These are phyloP conservation scores for Geotrichum aggregatum DNA, from an alignment of 1,139 yeast species.

Conservation along the genomic window DNA sequence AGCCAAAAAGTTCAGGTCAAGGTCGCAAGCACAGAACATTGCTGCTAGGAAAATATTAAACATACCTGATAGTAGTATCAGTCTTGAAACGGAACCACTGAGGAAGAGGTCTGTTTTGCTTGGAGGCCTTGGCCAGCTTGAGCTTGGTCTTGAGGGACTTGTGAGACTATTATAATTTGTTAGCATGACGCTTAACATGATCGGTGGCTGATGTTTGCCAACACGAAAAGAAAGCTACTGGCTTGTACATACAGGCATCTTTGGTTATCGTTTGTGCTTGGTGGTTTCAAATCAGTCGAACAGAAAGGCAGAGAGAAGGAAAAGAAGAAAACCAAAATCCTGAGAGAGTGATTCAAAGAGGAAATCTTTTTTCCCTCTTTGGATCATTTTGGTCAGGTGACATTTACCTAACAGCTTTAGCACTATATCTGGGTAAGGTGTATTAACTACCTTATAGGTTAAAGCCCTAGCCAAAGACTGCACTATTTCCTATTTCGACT, in stretches of 20 bases:
- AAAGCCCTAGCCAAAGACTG: not conserved
- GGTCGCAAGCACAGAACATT: not conserved
- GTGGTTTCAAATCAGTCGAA: conserved; percentile 5
- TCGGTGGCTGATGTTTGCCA: not conserved
- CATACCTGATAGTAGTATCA: conserved; percentile 79
- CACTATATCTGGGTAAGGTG: not conserved
- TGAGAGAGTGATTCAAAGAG: conserved; percentile 8
- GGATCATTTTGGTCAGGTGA: conserved; percentile 1
- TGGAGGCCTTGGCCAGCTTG: conserved; percentile 98
- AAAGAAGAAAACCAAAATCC: conserved; percentile 3
- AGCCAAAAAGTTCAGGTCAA: not conserved
- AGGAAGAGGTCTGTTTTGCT: conserved; percentile 99
- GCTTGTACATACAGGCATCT: conserved; percentile 22
- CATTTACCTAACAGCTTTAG: not conserved
- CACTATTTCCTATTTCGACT: not conserved
- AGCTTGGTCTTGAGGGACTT: conserved; percentile 97
- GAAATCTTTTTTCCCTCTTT: conserved; percentile 8
- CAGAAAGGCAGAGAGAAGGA: conserved; percentile 10
- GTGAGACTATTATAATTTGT: conserved; percentile 53
- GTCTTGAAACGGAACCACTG: conserved; percentile 99
- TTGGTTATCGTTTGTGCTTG: conserved; percentile 13
- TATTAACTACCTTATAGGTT: not conserved
- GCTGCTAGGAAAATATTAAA: not conserved
- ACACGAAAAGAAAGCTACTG: not conserved
- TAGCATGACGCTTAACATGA: no score